These are phyloP conservation scores for Leptomonas seymouri DNA, from an alignment of 208 protist species.

Conservation along the genomic window DNA sequence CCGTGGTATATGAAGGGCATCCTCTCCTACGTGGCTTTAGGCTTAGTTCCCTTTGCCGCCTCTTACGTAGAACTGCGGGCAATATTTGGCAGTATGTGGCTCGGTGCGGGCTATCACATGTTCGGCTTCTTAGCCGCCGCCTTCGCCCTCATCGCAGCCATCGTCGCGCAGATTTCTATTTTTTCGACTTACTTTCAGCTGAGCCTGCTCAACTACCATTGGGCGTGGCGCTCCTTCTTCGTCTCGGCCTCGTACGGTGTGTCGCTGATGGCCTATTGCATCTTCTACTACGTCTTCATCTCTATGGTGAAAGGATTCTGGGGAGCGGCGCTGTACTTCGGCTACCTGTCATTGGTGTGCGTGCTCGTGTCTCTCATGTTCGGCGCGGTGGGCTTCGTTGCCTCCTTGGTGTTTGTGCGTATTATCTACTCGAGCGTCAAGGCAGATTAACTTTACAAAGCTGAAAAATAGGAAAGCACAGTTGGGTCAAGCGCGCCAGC, in stretches of 20 bases:
- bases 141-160: conserved; percentile 93
- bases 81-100: conserved; percentile 93
- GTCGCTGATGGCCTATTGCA: conserved; percentile 92
- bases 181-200: conserved; percentile 97
- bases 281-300: conserved; percentile 86
- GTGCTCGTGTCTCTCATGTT: conserved; percentile 44
- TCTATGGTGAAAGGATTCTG: conserved; percentile 58
- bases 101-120: conserved; percentile 94
- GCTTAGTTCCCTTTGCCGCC: conserved; percentile 96
- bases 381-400: conserved; percentile 60
- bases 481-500: no score
- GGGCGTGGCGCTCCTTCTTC: conserved; percentile 96
- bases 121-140: conserved; percentile 96
- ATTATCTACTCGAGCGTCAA: conserved; percentile 57
- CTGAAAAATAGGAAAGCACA: no score
- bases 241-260: conserved; percentile 74
- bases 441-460: conserved; percentile 30
- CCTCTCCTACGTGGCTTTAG: conserved; percentile 39
- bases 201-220: conserved; percentile 92
- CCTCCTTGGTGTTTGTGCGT: conserved; percentile 58
- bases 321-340: conserved; percentile 62
- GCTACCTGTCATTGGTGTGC: conserved; percentile 56
- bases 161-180: conserved; percentile 93
- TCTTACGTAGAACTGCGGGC: conserved; percentile 98
- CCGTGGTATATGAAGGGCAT: conserved; percentile 65